These are phyloP conservation scores for Geotrichum siamense DNA, from an alignment of 1,139 yeast genomes.

Conservation along the genomic window DNA sequence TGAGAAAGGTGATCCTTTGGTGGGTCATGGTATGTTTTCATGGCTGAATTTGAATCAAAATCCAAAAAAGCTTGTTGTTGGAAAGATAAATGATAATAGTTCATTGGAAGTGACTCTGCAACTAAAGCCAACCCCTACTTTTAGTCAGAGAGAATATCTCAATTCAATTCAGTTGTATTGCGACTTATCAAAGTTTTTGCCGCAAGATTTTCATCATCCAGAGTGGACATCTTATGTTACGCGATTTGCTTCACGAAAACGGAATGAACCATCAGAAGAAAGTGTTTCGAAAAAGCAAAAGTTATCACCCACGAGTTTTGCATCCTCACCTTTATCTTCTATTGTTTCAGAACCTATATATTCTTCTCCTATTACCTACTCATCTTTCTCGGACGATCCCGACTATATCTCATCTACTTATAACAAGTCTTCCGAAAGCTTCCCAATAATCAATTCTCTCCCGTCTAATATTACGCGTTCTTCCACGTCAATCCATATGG, in stretches of 20 bases:
- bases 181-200: conserved; percentile 17
- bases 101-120: conserved; percentile 22
- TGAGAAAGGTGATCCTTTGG: conserved; percentile 36
- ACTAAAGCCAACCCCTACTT: conserved; percentile 22
- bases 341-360: neutral
- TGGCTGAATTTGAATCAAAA: conserved; percentile 10
- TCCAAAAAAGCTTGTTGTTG: conserved; percentile 6
- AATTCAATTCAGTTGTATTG: conserved; percentile 20
- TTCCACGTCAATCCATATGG: neutral
- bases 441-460: neutral
- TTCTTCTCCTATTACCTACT: conserved; percentile 1
- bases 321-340: conserved; percentile 1
- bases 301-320: neutral
- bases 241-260: neutral
- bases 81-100: neutral
- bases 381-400: conserved; percentile 1
- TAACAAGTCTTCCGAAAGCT: no score
- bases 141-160: conserved; percentile 20
- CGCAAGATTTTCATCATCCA: conserved; percentile 22
- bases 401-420: no score
- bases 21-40: conserved; percentile 36
- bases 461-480: neutral
- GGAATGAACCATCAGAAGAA: conserved; percentile 4
- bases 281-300: conserved; percentile 5
- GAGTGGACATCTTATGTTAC: conserved; percentile 22